These are phyloP conservation scores for Mycena leptocephala DNA, from an alignment of 768 basidiomycete genomes.

Conservation along the genomic window DNA sequence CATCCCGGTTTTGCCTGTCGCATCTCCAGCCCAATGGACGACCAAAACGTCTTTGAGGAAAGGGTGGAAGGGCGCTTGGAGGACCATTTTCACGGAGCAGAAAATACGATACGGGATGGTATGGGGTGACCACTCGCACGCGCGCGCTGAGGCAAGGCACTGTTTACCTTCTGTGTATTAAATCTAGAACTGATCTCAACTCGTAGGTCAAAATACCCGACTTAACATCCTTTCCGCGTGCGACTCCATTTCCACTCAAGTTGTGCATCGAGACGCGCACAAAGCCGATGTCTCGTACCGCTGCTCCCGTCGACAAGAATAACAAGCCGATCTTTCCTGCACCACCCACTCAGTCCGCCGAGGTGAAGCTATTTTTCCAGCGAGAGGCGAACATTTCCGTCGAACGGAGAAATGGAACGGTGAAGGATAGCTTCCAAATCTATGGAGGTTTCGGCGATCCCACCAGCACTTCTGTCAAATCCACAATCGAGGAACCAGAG, in stretches of 20 bases:
- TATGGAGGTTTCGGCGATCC: conserved; percentile 24
- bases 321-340: conserved; percentile 28
- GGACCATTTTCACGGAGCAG: neutral
- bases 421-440: neutral
- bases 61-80: conserved; percentile 24
- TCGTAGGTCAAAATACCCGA: conserved; percentile 25
- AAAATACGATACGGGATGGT: conserved; percentile 24
- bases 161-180: neutral
- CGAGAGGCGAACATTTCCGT: conserved; percentile 29
- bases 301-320: conserved; percentile 16
- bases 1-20: conserved; percentile 27
- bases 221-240: conserved; percentile 21
- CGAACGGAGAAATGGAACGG: neutral
- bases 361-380: conserved; percentile 25
- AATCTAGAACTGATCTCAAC: neutral
- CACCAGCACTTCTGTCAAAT: neutral
- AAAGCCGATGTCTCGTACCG: conserved; percentile 27
- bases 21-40: conserved; percentile 22
- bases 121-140: conserved; percentile 25
- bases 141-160: neutral
- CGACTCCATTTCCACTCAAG: conserved; percentile 23
- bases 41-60: conserved; percentile 13
- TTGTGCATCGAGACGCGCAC: conserved; percentile 28
- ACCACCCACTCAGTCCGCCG: conserved; percentile 21
- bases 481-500: conserved; percentile 8